Evolutionary conservation across 495 filamentous ascomycete genomes (phyloP).

Genomic region (Oidiodendron maius): DNA sequence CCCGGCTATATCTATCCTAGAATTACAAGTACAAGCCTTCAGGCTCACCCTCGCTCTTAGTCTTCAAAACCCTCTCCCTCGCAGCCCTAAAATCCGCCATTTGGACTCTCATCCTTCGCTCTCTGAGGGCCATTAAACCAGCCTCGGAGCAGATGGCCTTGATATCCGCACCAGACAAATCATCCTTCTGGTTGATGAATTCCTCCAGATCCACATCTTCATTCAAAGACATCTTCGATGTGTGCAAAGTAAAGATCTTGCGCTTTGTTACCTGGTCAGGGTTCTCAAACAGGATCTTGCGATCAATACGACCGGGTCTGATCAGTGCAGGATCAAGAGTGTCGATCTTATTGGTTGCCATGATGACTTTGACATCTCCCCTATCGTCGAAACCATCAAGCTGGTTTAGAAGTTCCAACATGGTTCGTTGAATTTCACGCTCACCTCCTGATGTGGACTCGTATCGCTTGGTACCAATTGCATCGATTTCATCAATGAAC

Average conservation of each 20-base stretch:
- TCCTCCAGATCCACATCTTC: conserved; percentile 96
- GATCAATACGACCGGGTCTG: conserved; percentile 94
- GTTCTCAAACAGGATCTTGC: conserved; percentile 99
- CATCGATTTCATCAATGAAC: conserved; percentile 99
- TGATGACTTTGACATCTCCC: conserved; percentile 98
- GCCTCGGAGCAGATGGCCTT: conserved; percentile 98
- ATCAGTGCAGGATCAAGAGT: conserved; percentile 95
- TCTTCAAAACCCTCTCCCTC: conserved; percentile 92
- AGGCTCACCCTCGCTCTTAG: conserved; percentile 96
- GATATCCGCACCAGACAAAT: conserved; percentile 95
- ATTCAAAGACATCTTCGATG: conserved; percentile 95
- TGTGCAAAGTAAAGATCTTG: conserved; percentile 99
- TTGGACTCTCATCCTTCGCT: conserved; percentile 95
- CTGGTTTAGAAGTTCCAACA: conserved; percentile 98
- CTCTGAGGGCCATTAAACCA: conserved; percentile 88
- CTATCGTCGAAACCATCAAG: conserved; percentile 98
- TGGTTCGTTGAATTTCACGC: conserved; percentile 95
- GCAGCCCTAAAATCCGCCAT: conserved; percentile 97
- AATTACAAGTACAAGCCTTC: conserved; percentile 96
- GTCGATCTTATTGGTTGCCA: conserved; percentile 99
- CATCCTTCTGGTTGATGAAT: conserved; percentile 98
- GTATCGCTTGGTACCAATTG: conserved; percentile 98
- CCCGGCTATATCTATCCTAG: conserved; percentile 22
- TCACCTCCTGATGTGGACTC: conserved; percentile 96
- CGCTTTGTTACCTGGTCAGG: conserved; percentile 99